Percentiles rank a stretch among this genome's conserved stretches.
Conservation (phyloP, 176 grass and related monocot species). For the Sorghum bicolor region Sorghum_bicolor_NCBIv3 NC_012870.2:3342501-3343000, state of each 20-base stretch:
- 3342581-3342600: background rate
- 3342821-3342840: background rate
- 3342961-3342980: conserved; percentile 55
- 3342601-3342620: background rate
- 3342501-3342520: no score
- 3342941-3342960: background rate
- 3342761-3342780: background rate
- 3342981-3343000: conserved; percentile 68
- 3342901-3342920: background rate
- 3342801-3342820: background rate
- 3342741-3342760: conserved; percentile 42
- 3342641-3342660: background rate
- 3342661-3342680: background rate
- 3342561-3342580: background rate
- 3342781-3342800: background rate
- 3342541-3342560: no score
- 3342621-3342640: background rate
- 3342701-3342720: background rate
- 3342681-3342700: background rate
- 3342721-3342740: background rate
- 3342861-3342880: background rate
- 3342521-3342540: no score
- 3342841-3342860: background rate
- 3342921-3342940: background rate
- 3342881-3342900: background rate